A percentile compares a stretch with the other conserved stretches of the same genome.
phyloP scores from a whole-genome alignment of 305 asterid species.

The Ajuga reptans region DNA sequence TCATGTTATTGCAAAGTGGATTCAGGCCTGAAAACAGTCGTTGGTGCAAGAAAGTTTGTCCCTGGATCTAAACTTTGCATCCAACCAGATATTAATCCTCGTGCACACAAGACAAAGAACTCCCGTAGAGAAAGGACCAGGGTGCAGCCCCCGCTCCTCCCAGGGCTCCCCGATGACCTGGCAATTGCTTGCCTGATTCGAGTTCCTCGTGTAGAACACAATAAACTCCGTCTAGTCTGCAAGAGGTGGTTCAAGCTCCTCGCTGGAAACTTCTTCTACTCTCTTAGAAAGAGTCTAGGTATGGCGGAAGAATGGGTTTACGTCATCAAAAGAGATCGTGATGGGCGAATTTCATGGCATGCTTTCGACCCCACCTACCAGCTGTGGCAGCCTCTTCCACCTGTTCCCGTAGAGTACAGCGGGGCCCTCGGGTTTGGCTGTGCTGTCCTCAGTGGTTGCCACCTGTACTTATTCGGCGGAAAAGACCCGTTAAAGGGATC shows the following conservation, averaged over 20 bases:
- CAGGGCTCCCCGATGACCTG: constrained; percentile 96
- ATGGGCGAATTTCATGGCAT: constrained; percentile 89
- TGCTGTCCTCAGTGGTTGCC: constrained; percentile 95
- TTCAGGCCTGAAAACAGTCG: constrained; percentile 83
- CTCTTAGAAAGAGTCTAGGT: constrained; percentile 79
- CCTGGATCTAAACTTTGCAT: constrained; percentile 92
- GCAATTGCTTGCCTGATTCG: constrained; percentile 94
- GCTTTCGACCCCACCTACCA: constrained; percentile 91
- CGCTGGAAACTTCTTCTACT: constrained; percentile 85
- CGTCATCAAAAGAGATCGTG: constrained; percentile 78
- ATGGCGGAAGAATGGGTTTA: constrained; percentile 98
- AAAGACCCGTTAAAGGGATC: constrained; percentile 84
- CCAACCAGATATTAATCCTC: constrained; percentile 85
- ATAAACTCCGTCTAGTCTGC: constrained; percentile 87
- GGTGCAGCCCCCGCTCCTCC: constrained; percentile 84
- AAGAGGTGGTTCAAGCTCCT: constrained; percentile 87
- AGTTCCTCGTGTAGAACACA: constrained; percentile 88
- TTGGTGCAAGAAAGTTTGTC: constrained; percentile 82
- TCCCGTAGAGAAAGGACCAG: constrained; percentile 76
- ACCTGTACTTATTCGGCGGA: constrained; percentile 86
- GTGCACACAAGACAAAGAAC: constrained; percentile 66
- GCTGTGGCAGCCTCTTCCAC: constrained; percentile 94
- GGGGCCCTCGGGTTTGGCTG: constrained; percentile 92
- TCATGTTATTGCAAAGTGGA: constrained; percentile 97
- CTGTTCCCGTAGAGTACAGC: constrained; percentile 75